A percentile compares a stretch with the other conserved stretches of the same genome.
Conservation (phyloP, 495 filamentous ascomycete species). For the Lophium mytilinum region DNA sequence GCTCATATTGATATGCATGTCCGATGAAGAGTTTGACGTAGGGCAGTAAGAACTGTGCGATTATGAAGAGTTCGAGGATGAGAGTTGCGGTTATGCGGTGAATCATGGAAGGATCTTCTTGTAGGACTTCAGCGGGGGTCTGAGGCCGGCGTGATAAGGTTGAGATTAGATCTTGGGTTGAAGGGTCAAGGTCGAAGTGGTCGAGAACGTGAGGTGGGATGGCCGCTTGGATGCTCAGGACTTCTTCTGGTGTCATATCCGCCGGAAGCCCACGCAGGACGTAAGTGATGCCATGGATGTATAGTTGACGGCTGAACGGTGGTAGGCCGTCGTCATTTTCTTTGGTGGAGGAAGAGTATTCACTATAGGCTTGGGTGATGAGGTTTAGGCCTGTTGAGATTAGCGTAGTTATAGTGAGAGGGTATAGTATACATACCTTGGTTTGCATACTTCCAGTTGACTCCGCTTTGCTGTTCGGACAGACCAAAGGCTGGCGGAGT, state of each 20-base stretch:
- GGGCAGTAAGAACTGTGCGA: conserved; percentile 50
- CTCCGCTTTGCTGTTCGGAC: conserved; percentile 30
- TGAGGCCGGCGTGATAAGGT: conserved; percentile 1
- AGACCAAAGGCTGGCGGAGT: conserved; percentile 6
- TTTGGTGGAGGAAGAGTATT: conserved; percentile 25
- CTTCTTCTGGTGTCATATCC: conserved; percentile 45
- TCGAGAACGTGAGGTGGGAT: conserved; percentile 35
- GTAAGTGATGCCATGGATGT: conserved; percentile 58
- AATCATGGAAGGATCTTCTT: conserved; percentile 40
- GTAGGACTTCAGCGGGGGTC: not conserved
- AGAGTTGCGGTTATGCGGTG: conserved; percentile 49
- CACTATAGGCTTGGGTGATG: conserved; percentile 30
- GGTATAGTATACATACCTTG: conserved; percentile 30
- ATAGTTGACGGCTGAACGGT: conserved; percentile 52
- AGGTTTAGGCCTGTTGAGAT: conserved; percentile 32
- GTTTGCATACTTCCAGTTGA: conserved; percentile 42
- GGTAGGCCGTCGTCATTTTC: conserved; percentile 22
- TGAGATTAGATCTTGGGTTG: conserved; percentile 31
- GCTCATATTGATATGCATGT: conserved; percentile 52
- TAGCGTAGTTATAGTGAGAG: not conserved
- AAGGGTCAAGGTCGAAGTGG: conserved; percentile 13
- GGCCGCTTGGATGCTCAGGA: conserved; percentile 38
- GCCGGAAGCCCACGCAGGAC: conserved; percentile 57
- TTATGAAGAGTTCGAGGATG: conserved; percentile 50
- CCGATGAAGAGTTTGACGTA: conserved; percentile 48